Base-by-base conservation (phyloP, 495 filamentous ascomycete genomes). In the Pyrenula aspistea region DNA sequence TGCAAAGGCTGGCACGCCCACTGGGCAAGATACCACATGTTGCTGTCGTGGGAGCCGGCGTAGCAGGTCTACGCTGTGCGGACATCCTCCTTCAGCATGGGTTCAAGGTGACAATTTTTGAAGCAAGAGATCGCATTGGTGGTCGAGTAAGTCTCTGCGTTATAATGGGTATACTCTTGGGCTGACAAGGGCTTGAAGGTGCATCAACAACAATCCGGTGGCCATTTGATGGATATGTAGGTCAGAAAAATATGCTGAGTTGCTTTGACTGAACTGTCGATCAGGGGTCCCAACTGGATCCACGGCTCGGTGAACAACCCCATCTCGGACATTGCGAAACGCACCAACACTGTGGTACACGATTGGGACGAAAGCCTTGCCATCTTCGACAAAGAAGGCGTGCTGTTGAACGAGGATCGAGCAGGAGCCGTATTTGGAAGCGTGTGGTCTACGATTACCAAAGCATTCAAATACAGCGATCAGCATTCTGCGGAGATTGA, bases 201-300 rank as follows among this genome's bases (percentile, higher is more conserved):
- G 19, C 64, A 68, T 57, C 74, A 74, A 61, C 60, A 57, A 51
- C 61, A 65, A 53, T 55, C 72, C 51, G 72, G 61, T 24, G 68
- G 63, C 8, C 70, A 78, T 64, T 49, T 69, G 24, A 67, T 79
- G n/a, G 77, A 80, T 63, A 60, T 78, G 74, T 77, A 59, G 53
- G 65, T 56, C 42, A 49, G 20, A n/a, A 25, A 25, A 1, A 58
- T 58, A 54, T 49, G 52, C 51, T 49, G 53, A 10, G 53, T 20
- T 24, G 2, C 22, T 21, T 10, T 20, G n/a, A 12, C 55, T 65
- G 56, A 62, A 31, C 8, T 56, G 24, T 57, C 12, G 19, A 42
- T 47, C 61, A 86, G 89, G 21, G 92, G 92, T 3, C 85, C 92
- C 4, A 97, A 96, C 64, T 96, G 92, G 92, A 94, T 96, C 23